A percentile compares a stretch with the other conserved stretches of the same genome.
Conservation (phyloP, 192 early-diverging fungal genomes). For the Coemansia sp. region DNA sequence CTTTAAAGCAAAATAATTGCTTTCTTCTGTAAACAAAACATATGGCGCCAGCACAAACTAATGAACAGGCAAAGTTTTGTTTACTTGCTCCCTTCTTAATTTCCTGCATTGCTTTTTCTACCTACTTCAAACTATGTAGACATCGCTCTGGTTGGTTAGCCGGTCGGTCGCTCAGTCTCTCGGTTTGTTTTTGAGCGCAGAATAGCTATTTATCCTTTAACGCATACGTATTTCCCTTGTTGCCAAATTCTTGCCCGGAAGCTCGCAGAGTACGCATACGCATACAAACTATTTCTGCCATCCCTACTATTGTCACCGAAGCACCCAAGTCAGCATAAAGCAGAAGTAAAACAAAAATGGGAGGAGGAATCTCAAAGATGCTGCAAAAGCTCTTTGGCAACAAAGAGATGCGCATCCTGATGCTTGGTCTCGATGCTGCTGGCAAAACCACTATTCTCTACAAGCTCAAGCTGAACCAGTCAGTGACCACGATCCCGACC, state of each 20-base stretch:
- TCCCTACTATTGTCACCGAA: background rate
- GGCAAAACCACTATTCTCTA: constrained; percentile 59
- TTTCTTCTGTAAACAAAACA: too few species aligned
- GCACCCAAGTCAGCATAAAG: background rate
- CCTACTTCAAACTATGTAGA: background rate
- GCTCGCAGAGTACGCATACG: background rate
- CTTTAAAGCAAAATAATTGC: background rate
- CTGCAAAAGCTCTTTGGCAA: constrained; percentile 55
- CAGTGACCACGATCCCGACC: constrained; percentile 56
- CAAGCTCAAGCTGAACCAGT: constrained; percentile 60
- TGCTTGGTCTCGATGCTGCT: constrained; percentile 57
- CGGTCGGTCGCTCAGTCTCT: background rate
- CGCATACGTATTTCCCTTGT: too few species aligned
- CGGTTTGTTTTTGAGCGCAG: background rate
- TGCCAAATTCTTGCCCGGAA: too few species aligned
- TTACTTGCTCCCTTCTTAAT: background rate
- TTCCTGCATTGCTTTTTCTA: background rate
- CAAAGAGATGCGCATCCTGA: constrained; percentile 60
- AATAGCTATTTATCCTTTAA: background rate
- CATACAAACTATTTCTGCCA: background rate
- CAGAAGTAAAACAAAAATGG: constrained; percentile 28
- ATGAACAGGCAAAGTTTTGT: too few species aligned
- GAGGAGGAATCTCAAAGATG: constrained; percentile 55
- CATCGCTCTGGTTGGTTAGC: background rate
- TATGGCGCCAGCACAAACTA: too few species aligned